These are phyloP conservation scores for Claviceps quebecensis DNA, from an alignment of 2,329 filamentous ascomycete genomes.

Conservation along the genomic window DNA sequence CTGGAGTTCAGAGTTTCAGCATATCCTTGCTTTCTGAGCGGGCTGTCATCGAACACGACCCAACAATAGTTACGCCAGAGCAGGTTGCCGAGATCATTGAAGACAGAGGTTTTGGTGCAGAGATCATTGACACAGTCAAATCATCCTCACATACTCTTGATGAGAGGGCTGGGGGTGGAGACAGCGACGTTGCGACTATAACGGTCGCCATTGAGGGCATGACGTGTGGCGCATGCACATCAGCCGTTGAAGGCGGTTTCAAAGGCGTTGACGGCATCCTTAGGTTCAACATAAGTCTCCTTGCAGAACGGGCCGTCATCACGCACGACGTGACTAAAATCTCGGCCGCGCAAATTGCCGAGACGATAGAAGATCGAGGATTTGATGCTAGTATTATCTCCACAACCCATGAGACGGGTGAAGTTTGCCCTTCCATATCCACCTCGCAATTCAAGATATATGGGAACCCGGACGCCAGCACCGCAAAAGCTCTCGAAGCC, in stretches of 20 bases:
- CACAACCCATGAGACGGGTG: constrained; percentile 46
- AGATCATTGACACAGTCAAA: constrained; percentile 56
- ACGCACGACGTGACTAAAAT: constrained; percentile 66
- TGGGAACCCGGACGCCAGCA: constrained; percentile 56
- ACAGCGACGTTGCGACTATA: constrained; percentile 47
- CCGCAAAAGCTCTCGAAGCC: constrained; percentile 60
- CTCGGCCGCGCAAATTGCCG: constrained; percentile 57
- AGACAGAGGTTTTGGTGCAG: constrained; percentile 68
- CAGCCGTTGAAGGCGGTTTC: constrained; percentile 76
- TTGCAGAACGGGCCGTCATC: constrained; percentile 83
- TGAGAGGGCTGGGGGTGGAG: constrained; percentile 16
- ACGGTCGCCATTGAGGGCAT: constrained; percentile 89
- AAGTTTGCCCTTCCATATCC: constrained; percentile 40
- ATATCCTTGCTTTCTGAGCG: constrained; percentile 75
- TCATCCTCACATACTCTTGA: constrained; percentile 16
- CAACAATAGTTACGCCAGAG: constrained; percentile 34
- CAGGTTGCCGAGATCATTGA: constrained; percentile 47
- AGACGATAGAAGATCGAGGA: constrained; percentile 77
- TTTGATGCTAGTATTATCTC: constrained; percentile 79
- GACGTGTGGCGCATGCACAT: constrained; percentile 95
- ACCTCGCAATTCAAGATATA: constrained; percentile 73
- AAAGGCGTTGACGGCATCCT: constrained; percentile 60
- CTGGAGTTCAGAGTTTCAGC: constrained; percentile 61
- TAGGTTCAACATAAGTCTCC: constrained; percentile 87
- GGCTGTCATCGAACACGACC: constrained; percentile 73